Base-by-base conservation (phyloP, 129 eudicot genomes). In the Logfia minima region DNA sequence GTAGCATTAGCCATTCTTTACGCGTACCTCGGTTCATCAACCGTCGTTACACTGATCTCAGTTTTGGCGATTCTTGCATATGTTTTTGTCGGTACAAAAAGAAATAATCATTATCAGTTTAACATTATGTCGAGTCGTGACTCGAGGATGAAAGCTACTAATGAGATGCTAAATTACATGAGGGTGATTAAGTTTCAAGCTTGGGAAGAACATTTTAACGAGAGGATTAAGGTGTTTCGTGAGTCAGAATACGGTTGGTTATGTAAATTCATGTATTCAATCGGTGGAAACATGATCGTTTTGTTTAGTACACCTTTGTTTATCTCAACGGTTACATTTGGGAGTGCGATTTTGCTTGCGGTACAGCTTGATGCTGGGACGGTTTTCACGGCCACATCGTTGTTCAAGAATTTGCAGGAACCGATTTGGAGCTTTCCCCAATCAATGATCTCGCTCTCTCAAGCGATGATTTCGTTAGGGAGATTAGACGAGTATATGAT, bases 151-250 rank as follows among this genome's bases (percentile, higher is more conserved):
- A 87, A 87, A 22, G 88, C 92, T 4, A 87, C 88, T 0, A 81
- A 78, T 9, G 96, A 90, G 73, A 61, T 85, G 92, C 84, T 90
- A 0, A 87, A 67, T 39, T 76, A 85, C 65, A 87, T 90, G 88
- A 72, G 96, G 4, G 96, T 90, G 76, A 90, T 90, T 13, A 90
- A 87, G 70, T 87, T 90, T 58, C 96, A 90, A 75, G 96, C 92
- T 1, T 90, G 96, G 96, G 96, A 90, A 59, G 88, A 90, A 3
- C 92, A 87, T 52, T 90, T 90, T 71, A 76, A 72, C 29, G 73
- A 81, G 39, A 72, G 79, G 37, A 90, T 90, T 31, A 84, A 77
- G 16, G 45, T 79, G 29, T 84, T 77, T 56, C 84, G 96, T 3
- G 84, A 63, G 11, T 41, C 72, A 1, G 92, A 90, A 70, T 90